These are phyloP conservation scores for Botrytis porri DNA, from an alignment of 2,329 filamentous ascomycete species.

Conservation along the genomic window DNA sequence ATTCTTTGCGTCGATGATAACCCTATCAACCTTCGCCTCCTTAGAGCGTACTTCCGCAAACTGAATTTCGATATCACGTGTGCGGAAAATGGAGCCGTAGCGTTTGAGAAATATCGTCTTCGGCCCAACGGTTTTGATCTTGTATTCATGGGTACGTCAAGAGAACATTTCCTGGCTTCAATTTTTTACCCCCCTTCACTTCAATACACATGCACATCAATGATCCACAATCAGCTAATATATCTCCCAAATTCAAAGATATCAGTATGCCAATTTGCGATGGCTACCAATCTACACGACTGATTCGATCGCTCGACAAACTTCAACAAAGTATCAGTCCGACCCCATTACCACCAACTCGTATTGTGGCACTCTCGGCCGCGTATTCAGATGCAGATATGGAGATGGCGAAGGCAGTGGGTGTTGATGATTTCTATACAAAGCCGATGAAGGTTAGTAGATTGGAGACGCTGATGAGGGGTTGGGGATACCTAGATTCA, in stretches of 20 bases:
- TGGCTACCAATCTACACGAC: slow-evolving; percentile 46
- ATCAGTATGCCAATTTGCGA: slow-evolving; percentile 56
- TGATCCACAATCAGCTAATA: not conserved
- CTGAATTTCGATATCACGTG: slow-evolving; percentile 35
- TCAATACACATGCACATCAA: slow-evolving; percentile 35
- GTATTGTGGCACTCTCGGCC: slow-evolving; percentile 51
- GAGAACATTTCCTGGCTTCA: not conserved
- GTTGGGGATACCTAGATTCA: not conserved
- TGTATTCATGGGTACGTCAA: slow-evolving; percentile 46
- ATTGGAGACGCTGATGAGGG: slow-evolving; percentile 11
- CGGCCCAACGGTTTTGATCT: slow-evolving; percentile 40
- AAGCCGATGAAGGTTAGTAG: slow-evolving; percentile 43
- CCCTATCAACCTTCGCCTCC: slow-evolving; percentile 41
- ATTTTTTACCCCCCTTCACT: slow-evolving; percentile 26
- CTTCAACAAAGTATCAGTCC: slow-evolving; percentile 22
- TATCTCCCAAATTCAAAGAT: slow-evolving; percentile 38
- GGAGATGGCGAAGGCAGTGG: slow-evolving; percentile 49
- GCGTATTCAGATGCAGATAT: slow-evolving; percentile 48
- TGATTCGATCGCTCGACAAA: slow-evolving; percentile 49
- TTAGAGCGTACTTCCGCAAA: slow-evolving; percentile 34
- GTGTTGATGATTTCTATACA: slow-evolving; percentile 53
- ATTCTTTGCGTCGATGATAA: slow-evolving; percentile 42
- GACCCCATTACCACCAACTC: slow-evolving; percentile 27
- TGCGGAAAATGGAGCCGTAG: slow-evolving; percentile 46
- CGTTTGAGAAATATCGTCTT: slow-evolving; percentile 39